These are phyloP conservation scores for Amorphotheca resinae DNA, from an alignment of 495 filamentous ascomycete genomes.

Conservation along the genomic window DNA sequence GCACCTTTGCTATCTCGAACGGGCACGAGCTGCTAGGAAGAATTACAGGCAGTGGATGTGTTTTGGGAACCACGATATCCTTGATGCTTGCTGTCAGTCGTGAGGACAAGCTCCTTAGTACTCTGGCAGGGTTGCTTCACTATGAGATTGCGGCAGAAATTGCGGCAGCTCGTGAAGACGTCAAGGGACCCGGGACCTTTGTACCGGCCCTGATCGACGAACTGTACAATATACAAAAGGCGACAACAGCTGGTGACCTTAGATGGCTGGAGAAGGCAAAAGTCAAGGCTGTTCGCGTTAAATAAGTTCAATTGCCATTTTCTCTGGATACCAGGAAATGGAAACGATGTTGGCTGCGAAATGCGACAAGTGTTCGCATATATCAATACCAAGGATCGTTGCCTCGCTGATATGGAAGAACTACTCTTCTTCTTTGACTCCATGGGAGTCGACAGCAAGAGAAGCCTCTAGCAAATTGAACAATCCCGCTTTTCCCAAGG, in stretches of 20 bases:
- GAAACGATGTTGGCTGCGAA: no score
- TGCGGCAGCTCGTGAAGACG: conserved; percentile 49
- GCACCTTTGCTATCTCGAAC: conserved; percentile 56
- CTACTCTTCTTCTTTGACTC: no score
- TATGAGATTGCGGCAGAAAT: conserved; percentile 81
- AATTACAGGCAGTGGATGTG: conserved; percentile 84
- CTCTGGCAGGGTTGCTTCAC: conserved; percentile 58
- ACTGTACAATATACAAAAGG: conserved; percentile 27
- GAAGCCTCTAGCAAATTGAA: no score
- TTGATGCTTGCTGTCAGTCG: conserved; percentile 51
- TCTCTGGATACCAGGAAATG: no score
- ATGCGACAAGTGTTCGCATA: background rate
- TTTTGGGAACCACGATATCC: conserved; percentile 69
- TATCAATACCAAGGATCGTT: no score
- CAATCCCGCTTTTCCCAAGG: no score
- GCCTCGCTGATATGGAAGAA: no score
- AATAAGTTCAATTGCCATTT: background rate
- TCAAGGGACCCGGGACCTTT: conserved; percentile 75
- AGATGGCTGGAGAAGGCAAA: conserved; percentile 13
- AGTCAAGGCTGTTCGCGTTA: background rate
- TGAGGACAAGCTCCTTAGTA: conserved; percentile 52
- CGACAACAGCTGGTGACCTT: conserved; percentile 4
- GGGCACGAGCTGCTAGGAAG: conserved; percentile 66
- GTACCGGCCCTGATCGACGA: conserved; percentile 77
- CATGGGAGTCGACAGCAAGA: no score